phyloP scores from a whole-genome alignment of 2,329 filamentous ascomycete genomes.

The Magnaporthiopsis rhizophila region DNA sequence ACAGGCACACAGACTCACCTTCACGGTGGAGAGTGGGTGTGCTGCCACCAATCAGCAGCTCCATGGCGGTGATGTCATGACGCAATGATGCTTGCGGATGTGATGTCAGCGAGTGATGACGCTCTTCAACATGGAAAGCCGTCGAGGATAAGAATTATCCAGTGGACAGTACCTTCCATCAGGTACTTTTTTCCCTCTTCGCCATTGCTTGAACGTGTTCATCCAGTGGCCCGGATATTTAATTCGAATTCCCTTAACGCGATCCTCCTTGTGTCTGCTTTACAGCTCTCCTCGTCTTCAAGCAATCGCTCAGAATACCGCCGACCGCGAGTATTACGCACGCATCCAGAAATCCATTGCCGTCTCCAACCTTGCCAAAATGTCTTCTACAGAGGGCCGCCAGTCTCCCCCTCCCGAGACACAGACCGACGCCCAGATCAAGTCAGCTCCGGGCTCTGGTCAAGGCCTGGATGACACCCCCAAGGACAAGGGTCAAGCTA shows the following conservation, averaged over 20 bases:
- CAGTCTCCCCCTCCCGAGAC: slow-evolving; percentile 69
- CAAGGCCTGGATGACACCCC: slow-evolving; percentile 46
- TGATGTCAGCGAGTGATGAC: neutral
- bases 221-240: too few species aligned
- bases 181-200: neutral
- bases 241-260: too few species aligned
- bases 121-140: neutral
- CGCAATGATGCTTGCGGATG: neutral
- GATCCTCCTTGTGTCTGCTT: too few species aligned
- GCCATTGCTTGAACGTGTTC: too few species aligned
- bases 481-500: slow-evolving; percentile 19
- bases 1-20: too few species aligned
- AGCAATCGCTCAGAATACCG: too few species aligned
- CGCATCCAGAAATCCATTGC: neutral
- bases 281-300: too few species aligned
- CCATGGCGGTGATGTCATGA: neutral
- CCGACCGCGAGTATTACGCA: too few species aligned
- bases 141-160: neutral
- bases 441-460: slow-evolving; percentile 48
- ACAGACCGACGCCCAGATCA: slow-evolving; percentile 57
- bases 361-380: slow-evolving; percentile 30
- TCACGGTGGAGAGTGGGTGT: too few species aligned
- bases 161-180: neutral
- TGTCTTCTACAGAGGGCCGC: slow-evolving; percentile 58
- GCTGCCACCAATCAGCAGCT: neutral